Conservation (phyloP, 441 rosid species). For the Flueggea neowawraea region DNA sequence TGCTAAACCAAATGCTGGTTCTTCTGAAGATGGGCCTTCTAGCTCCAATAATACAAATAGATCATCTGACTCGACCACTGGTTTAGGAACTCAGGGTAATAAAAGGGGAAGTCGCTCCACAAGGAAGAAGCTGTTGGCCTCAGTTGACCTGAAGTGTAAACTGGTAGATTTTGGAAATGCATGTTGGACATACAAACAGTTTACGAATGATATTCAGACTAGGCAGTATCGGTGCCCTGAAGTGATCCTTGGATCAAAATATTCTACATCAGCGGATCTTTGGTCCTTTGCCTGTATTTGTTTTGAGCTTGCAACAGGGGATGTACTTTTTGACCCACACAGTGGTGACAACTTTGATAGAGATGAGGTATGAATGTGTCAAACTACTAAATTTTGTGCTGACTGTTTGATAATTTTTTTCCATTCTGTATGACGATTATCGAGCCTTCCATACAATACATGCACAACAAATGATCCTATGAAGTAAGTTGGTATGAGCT, state of each 20-base stretch:
- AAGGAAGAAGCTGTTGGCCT: constrained; percentile 41
- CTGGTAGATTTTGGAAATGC: constrained; percentile 85
- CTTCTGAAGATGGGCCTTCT: constrained; percentile 29
- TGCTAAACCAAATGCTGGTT: constrained; percentile 24
- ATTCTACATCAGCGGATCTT: constrained; percentile 70
- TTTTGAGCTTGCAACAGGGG: constrained; percentile 80
- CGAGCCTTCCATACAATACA: too few species aligned
- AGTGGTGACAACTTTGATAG: constrained; percentile 70
- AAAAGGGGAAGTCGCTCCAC: constrained; percentile 50
- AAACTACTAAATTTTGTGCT: not conserved
- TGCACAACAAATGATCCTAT: too few species aligned
- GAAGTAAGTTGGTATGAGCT: too few species aligned
- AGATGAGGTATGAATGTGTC: constrained; percentile 54
- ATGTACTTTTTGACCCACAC: constrained; percentile 77
- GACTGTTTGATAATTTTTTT: constrained; percentile 1
- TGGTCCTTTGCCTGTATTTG: constrained; percentile 83
- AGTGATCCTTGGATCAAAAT: constrained; percentile 67
- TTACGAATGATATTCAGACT: constrained; percentile 73
- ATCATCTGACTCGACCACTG: constrained; percentile 23
- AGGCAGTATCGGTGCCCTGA: constrained; percentile 80
- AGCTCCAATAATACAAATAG: constrained; percentile 28
- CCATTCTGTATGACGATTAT: not conserved
- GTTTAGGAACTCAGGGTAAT: constrained; percentile 25
- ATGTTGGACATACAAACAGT: constrained; percentile 82
- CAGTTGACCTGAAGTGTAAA: constrained; percentile 59